Percentiles rank a stretch among this genome's conserved stretches.
Evolutionary conservation across 2,329 filamentous ascomycete genomes (phyloP).

Genomic region (Myriosclerotinia duriaeana): DNA sequence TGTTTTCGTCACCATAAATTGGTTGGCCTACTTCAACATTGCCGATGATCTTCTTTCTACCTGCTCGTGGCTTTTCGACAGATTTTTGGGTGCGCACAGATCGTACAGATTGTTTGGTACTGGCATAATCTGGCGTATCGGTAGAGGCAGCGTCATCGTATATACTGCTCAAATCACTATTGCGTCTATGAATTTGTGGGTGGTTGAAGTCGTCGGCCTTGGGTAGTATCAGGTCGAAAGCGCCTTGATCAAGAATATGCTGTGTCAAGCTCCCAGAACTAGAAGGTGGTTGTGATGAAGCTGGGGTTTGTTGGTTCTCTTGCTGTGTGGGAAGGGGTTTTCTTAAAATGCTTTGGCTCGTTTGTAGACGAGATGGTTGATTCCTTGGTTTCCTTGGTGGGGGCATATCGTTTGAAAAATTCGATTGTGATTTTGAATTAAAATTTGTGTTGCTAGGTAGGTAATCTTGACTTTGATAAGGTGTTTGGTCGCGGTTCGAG

Average conservation of each 20-base stretch:
- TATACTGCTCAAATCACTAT: conserved; percentile 45
- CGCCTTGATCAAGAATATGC: conserved; percentile 49
- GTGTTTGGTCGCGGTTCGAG: conserved; percentile 26
- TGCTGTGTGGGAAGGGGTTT: conserved; percentile 52
- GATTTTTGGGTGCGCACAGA: conserved; percentile 46
- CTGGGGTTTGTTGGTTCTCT: conserved; percentile 44
- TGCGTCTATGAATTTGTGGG: conserved; percentile 39
- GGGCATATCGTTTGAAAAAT: conserved; percentile 23
- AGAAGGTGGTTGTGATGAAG: conserved; percentile 42
- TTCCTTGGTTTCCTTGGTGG: not conserved
- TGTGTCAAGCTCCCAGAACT: conserved; percentile 45
- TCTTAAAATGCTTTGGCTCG: conserved; percentile 46
- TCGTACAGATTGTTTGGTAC: conserved; percentile 46
- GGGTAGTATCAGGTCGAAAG: conserved; percentile 45
- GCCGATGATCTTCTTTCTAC: conserved; percentile 77
- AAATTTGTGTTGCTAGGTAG: not conserved
- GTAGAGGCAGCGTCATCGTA: conserved; percentile 64
- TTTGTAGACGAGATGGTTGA: conserved; percentile 40
- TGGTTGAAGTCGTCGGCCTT: conserved; percentile 25
- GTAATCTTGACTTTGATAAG: conserved; percentile 26
- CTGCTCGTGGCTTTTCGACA: conserved; percentile 69
- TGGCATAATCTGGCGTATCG: conserved; percentile 75
- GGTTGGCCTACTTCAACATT: conserved; percentile 27
- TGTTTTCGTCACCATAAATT: conserved; percentile 45
- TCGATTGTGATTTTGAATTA: conserved; percentile 30